phyloP scores from a whole-genome alignment of 1,284 basidiomycete genomes.

The Baeospora myosura region DNA sequence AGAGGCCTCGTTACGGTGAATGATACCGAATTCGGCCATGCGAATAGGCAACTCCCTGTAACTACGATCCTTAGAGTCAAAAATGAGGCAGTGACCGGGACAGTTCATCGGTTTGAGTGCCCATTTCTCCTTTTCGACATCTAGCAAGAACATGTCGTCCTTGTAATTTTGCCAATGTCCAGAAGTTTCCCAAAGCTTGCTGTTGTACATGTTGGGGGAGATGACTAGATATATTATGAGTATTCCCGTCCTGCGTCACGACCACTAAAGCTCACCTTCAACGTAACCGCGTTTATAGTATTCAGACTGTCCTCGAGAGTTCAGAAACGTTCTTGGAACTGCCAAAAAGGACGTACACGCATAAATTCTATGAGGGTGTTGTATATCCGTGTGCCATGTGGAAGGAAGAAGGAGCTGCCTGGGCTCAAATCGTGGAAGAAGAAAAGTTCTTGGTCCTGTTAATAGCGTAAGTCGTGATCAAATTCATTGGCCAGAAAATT shows the following conservation, averaged over 20 bases:
- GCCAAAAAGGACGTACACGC: conserved; percentile 49
- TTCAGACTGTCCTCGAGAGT: conserved; percentile 42
- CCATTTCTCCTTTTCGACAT: conserved; percentile 93
- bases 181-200: conserved; percentile 96
- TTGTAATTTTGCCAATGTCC: conserved; percentile 98
- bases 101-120: conserved; percentile 99
- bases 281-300: conserved; percentile 86
- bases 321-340: conserved; percentile 6
- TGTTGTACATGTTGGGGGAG: conserved; percentile 96
- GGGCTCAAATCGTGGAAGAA: conserved; percentile 98
- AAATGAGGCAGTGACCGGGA: conserved; percentile 95
- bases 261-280: conserved; percentile 46
- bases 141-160: conserved; percentile 95
- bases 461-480: conserved; percentile 7
- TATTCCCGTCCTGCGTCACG: conserved; percentile 1
- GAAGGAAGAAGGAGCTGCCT: conserved; percentile 94
- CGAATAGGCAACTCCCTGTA: conserved; percentile 96
- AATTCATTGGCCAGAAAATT: conserved; percentile 11
- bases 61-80: conserved; percentile 88
- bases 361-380: conserved; percentile 90
- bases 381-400: conserved; percentile 96
- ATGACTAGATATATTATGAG: conserved; percentile 54
- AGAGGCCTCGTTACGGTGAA: conserved; percentile 95
- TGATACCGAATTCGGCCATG: conserved; percentile 97
- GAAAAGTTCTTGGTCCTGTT: conserved; percentile 91